Evolutionary conservation across 192 early-diverging fungal genomes (phyloP).

Genomic region (Pilobolus umbonatus): DNA sequence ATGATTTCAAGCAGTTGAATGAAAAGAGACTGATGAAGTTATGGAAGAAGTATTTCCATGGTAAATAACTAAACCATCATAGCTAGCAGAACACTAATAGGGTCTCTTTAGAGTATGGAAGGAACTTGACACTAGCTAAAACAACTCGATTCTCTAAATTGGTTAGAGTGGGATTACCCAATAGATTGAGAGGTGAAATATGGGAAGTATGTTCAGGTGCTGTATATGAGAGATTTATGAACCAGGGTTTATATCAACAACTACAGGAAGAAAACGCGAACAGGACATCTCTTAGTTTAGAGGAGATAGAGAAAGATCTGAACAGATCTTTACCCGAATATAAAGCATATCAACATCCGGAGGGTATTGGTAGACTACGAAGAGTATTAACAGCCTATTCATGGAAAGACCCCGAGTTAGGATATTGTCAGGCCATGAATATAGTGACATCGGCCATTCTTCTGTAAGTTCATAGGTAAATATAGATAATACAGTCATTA

Average conservation of each 20-base stretch:
- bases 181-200: constrained; percentile 79
- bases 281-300: constrained; percentile 63
- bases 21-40: constrained; percentile 27
- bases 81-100: background rate
- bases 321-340: constrained; percentile 83
- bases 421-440: constrained; percentile 96
- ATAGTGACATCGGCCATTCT: constrained; percentile 83
- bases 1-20: constrained; percentile 53
- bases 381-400: constrained; percentile 72
- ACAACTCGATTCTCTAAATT: constrained; percentile 77
- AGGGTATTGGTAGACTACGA: constrained; percentile 80
- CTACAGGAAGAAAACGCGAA: constrained; percentile 59
- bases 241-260: constrained; percentile 71
- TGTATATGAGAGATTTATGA: constrained; percentile 74
- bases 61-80: constrained; percentile 11
- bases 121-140: constrained; percentile 79
- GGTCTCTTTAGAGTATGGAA: constrained; percentile 50
- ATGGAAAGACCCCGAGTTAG: constrained; percentile 68
- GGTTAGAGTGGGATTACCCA: constrained; percentile 77
- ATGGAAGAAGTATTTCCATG: constrained; percentile 45
- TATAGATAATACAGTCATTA: background rate
- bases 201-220: constrained; percentile 87
- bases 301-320: constrained; percentile 92
- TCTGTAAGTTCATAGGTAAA: constrained; percentile 36
- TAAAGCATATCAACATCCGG: constrained; percentile 69